Evolutionary conservation across 345 rosid genomes (phyloP).

Genomic region (Pugionium cornutum): DNA sequence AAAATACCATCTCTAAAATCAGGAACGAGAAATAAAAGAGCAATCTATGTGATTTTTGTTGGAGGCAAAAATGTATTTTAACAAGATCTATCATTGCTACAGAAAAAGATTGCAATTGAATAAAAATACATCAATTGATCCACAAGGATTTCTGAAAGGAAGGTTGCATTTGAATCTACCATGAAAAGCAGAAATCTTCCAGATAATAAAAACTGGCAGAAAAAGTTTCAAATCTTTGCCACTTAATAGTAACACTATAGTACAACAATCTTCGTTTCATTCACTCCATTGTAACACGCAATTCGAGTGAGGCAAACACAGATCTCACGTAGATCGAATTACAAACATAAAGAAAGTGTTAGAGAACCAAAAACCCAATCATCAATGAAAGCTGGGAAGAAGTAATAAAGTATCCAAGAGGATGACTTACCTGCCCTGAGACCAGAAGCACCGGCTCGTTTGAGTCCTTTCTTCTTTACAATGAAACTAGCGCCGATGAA

Average conservation of each 20-base stretch:
- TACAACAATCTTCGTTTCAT: not conserved
- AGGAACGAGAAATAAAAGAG: not conserved
- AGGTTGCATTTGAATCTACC: not conserved
- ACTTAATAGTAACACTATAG: slow-evolving; percentile 1
- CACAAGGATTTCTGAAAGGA: not conserved
- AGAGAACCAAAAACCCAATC: not conserved
- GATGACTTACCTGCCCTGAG: slow-evolving; percentile 54
- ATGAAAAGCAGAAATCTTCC: not conserved
- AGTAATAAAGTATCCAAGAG: not conserved
- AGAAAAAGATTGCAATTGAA: not conserved
- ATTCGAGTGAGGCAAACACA: not conserved
- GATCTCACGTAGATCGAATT: not conserved
- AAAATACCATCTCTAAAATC: slow-evolving; percentile 17
- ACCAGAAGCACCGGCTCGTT: slow-evolving; percentile 71
- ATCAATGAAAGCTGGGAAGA: not conserved
- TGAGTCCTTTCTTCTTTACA: slow-evolving; percentile 78
- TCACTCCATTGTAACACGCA: not conserved
- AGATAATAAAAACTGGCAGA: not conserved
- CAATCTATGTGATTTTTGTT: not conserved
- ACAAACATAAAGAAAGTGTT: not conserved
- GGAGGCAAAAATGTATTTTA: not conserved
- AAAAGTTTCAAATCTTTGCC: not conserved
- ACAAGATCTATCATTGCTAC: not conserved
- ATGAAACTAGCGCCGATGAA: slow-evolving; percentile 88
- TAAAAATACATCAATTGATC: not conserved